Evolutionary conservation across 1,139 yeast species (phyloP), one percentile per base, ranked within the genome.

Genomic region (Yamadazyma buinensis): DNA sequence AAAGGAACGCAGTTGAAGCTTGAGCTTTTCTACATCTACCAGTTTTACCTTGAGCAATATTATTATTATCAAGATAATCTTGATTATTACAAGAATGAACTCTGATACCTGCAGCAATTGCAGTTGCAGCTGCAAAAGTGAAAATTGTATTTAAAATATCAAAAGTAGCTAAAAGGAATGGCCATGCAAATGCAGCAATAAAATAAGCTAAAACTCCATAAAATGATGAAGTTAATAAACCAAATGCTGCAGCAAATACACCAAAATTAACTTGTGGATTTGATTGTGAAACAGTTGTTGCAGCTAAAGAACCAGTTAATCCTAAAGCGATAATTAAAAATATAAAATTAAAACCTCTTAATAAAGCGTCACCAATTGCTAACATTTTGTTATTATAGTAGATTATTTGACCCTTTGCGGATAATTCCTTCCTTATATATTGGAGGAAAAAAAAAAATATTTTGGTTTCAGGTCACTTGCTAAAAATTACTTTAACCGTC

Each of bases 1-100:
- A 92, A 55, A 88, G 76, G 82, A 92, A 92, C 43, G 95, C 95
- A 51, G 77, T 77, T 26, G 86, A 67, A 44, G 95, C 95, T 73
- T 92, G 97, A 40, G 95, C 92, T 71, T 85, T 81, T 75, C 97
- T 86, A 73, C 98, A 92, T 73, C 97, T 80, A 51, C 77, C 83
- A 20, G 66, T 49, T 30, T 81, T 72, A 47, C 95, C 95, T 68
- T 86, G 90, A 46, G 83, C 62, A 48, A 88, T 75, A 44, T 62
- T 65, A 74, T 90, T 87, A 49, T 48, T 29, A 49, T 78, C 69
- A 47, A 87, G 44, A 73, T 86, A 88, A 37, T 38, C 47, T 42
- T 69, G 48, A 77, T 87, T 84, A 49, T 66, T 40, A 74, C 98
- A 92, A 31, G 95, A 83, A 75, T 88, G 96, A 43, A 72, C 75